Evolutionary conservation across 345 rosid species (phyloP).

Genomic region (Syzygium oleosum): DNA sequence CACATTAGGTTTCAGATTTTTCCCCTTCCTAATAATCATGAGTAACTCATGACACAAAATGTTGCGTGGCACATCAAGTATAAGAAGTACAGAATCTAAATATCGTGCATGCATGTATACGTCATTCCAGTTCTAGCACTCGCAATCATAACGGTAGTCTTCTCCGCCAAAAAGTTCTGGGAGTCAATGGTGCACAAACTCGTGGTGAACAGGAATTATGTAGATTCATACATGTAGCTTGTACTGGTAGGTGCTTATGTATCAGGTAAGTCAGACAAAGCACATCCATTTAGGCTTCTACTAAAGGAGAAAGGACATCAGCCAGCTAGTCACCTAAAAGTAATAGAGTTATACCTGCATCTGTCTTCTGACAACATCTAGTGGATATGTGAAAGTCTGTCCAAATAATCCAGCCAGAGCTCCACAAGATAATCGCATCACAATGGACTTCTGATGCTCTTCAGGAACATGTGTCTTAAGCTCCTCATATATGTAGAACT

Average conservation of each 20-base stretch:
- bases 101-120: background rate
- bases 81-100: background rate
- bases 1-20: background rate
- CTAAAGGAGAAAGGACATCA: background rate
- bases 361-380: slow-evolving; percentile 97
- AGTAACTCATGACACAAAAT: background rate
- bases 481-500: slow-evolving; percentile 89
- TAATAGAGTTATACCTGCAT: slow-evolving; percentile 71
- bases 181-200: background rate
- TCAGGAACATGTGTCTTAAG: slow-evolving; percentile 89
- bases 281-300: background rate
- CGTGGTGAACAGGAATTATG: background rate
- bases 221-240: background rate
- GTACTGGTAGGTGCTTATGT: background rate
- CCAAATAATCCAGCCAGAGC: slow-evolving; percentile 94
- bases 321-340: background rate
- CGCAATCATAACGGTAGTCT: background rate
- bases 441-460: slow-evolving; percentile 78
- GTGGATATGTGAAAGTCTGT: slow-evolving; percentile 89
- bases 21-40: background rate
- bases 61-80: background rate
- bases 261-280: background rate
- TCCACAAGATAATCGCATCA: slow-evolving; percentile 91
- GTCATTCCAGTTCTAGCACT: background rate
- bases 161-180: background rate